A percentile compares a stretch with the other conserved stretches of the same genome.
Conservation (phyloP, 371 early-diverging fungal species). For the Capniomyces stellatus region DNA sequence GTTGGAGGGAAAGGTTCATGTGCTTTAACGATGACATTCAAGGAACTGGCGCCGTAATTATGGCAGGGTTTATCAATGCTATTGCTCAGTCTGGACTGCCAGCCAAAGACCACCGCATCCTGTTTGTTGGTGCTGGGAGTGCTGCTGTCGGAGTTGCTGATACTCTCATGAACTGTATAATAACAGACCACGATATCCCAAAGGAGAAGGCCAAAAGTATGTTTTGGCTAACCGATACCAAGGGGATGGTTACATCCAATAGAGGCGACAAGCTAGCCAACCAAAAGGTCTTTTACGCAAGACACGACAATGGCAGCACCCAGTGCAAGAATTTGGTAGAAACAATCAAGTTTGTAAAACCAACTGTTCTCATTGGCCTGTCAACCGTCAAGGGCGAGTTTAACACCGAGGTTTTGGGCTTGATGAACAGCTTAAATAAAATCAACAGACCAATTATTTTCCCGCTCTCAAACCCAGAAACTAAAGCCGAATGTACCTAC, state of each 20-base stretch:
- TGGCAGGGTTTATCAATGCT: conserved; percentile 80
- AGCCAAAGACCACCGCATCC: conserved; percentile 55
- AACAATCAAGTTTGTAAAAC: conserved; percentile 52
- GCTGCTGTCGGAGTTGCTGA: conserved; percentile 82
- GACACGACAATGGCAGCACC: conserved; percentile 47
- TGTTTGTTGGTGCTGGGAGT: conserved; percentile 76
- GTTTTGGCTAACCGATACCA: conserved; percentile 76
- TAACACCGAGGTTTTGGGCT: conserved; percentile 33
- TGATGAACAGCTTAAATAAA: conserved; percentile 53
- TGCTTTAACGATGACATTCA: conserved; percentile 34
- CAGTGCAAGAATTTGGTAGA: conserved; percentile 51
- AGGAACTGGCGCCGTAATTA: conserved; percentile 83
- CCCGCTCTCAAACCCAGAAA: conserved; percentile 78
- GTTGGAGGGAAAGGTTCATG: conserved; percentile 45
- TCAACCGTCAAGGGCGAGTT: conserved; percentile 58
- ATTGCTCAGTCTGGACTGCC: conserved; percentile 32
- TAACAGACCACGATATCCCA: conserved; percentile 37
- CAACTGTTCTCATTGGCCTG: conserved; percentile 69
- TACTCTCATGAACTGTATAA: conserved; percentile 57
- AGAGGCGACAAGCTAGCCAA: conserved; percentile 65
- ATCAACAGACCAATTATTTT: conserved; percentile 62
- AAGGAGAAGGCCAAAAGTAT: conserved; percentile 51
- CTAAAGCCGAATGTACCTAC: conserved; percentile 80
- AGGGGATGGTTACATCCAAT: conserved; percentile 61
- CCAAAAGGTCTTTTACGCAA: conserved; percentile 66